Percentiles rank a stretch among this genome's conserved stretches.
These are phyloP conservation scores for Penicillium occitanis DNA, from an alignment of 2,329 filamentous ascomycete genomes.

Conservation along the genomic window DNA sequence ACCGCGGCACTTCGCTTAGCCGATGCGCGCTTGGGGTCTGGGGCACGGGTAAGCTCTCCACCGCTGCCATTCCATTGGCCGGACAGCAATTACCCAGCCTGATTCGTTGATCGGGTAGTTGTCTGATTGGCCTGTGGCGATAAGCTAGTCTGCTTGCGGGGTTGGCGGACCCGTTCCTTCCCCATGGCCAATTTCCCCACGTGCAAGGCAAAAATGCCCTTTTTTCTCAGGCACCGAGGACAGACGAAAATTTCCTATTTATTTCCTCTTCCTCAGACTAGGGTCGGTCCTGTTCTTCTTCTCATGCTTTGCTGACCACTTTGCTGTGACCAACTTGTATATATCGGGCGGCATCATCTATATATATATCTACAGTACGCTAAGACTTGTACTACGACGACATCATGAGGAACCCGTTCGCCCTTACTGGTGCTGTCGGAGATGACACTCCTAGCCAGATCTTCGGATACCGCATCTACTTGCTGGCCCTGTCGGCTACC, in stretches of 20 bases:
- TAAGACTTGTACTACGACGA: neutral
- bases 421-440: neutral
- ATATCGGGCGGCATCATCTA: neutral
- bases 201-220: neutral
- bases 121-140: neutral
- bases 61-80: neutral
- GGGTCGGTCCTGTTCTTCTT: neutral
- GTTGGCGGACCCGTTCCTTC: neutral
- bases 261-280: neutral
- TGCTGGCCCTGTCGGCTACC: slow-evolving; percentile 5
- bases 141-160: neutral
- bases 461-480: slow-evolving; percentile 12
- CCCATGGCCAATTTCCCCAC: neutral
- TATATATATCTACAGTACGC: neutral
- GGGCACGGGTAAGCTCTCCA: neutral
- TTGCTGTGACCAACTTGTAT: neutral
- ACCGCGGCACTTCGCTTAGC: neutral
- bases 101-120: neutral
- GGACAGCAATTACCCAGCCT: neutral
- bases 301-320: neutral
- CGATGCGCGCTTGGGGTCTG: neutral
- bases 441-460: slow-evolving; percentile 7
- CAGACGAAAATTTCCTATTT: neutral
- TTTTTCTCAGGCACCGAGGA: neutral
- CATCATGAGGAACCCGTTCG: slow-evolving; percentile 17